These are phyloP conservation scores for Aspergillus clavatus DNA, from an alignment of 2,329 filamentous ascomycete genomes.

Conservation along the genomic window DNA sequence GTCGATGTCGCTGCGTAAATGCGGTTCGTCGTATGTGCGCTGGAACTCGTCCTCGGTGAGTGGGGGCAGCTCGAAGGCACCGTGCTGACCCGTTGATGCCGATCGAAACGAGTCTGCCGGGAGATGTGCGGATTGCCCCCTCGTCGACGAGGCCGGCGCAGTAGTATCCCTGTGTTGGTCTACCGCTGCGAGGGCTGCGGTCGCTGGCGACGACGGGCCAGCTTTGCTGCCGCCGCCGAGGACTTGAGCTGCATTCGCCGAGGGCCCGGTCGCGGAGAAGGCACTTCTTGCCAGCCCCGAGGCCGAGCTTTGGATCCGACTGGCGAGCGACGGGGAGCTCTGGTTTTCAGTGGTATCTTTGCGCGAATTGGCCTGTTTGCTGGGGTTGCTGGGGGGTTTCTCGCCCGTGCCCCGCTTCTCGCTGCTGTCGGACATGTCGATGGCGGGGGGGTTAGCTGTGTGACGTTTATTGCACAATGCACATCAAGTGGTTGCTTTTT, in stretches of 20 bases:
- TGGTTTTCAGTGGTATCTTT: constrained; percentile 8
- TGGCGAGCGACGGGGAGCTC: constrained; percentile 21
- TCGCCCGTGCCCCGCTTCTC: constrained; percentile 18
- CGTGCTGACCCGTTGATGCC: constrained; percentile 5
- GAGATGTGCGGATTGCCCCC: neutral
- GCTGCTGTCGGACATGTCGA: constrained; percentile 14
- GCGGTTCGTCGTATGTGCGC: constrained; percentile 8
- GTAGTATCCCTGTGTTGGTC: constrained; percentile 12
- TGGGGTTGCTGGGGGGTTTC: constrained; percentile 7
- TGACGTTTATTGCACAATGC: neutral
- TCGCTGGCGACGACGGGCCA: constrained; percentile 11
- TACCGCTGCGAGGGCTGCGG: constrained; percentile 17
- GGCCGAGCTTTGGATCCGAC: constrained; percentile 33
- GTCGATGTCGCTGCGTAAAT: neutral
- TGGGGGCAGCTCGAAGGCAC: constrained; percentile 15
- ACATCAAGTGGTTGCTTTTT: neutral
- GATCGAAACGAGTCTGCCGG: constrained; percentile 22
- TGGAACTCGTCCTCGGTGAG: constrained; percentile 23
- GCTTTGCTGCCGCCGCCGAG: constrained; percentile 19
- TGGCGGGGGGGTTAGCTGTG: constrained; percentile 3
- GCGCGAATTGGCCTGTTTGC: constrained; percentile 5
- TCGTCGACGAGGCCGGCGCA: constrained; percentile 6
- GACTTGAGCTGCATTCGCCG: constrained; percentile 19
- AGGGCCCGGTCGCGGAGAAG: constrained; percentile 21
- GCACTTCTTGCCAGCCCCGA: constrained; percentile 29